Evolutionary conservation across 768 basidiomycete genomes (phyloP), one percentile per base, ranked within the genome.

Genomic region (Clavaria fumosa): DNA sequence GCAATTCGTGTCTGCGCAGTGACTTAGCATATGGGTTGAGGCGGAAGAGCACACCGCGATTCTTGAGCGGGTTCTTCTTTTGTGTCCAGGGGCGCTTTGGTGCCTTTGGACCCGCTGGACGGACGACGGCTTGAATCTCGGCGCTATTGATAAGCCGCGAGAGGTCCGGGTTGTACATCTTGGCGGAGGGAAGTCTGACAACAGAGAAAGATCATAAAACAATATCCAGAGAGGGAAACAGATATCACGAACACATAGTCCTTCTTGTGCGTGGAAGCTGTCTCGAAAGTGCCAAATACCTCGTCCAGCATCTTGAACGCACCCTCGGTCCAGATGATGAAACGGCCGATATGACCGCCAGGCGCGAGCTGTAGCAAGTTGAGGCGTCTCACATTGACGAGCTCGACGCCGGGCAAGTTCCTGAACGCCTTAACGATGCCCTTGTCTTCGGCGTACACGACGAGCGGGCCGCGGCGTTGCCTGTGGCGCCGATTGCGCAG

Each of bases 351-450:
- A 57, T 99, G 95, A 47, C 95, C 95, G 76, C 95, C 95, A 34
- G 95, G 95, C 11, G 95, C 95, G 58, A 99, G 86, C 65, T 96
- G 90, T 57, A 99, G 88, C 52, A 99, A 75, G 68, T 99, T 99
- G 51, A 99, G 68, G 36, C 84, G 65, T 59, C 78, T 73, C 49
- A 99, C 95, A 58, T 85, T 91, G 63, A 84, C 86, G 37, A 93
- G 67, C 67, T 97, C 95, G 50, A 97, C 91, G 64, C 95, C 95
- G 44, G 95, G 95, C 48, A 99, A 62, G 67, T 99, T 99, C 57
- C 93, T 79, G 84, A 99, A 96, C 5, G 95, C 93, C 64, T 86
- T 83, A 58, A 91, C 86, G 56, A 99, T 85, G 48, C 95, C 95
- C 45, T 86, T 78, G 64, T 99, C 93, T 61, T 95, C 86, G 58